Percentiles rank a stretch among this genome's conserved stretches.
Conservation (phyloP, 2,329 filamentous ascomycete species). For the Eutypa lata region DNA sequence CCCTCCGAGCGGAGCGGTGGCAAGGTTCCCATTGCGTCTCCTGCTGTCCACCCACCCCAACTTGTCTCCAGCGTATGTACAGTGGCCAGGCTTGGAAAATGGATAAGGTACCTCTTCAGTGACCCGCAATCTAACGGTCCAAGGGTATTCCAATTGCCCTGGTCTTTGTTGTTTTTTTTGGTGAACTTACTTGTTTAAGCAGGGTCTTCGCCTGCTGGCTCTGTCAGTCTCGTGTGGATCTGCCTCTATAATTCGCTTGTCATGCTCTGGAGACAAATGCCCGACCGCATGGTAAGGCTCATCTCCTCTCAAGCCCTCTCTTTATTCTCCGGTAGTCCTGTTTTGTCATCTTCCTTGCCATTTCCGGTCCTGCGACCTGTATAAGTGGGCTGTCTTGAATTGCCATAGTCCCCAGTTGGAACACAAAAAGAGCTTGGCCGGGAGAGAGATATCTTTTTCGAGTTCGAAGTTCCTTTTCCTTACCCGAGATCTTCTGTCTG, state of each 20-base stretch:
- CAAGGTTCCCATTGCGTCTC: conserved; percentile 26
- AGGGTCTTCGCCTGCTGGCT: conserved; percentile 22
- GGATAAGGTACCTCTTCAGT: conserved; percentile 1
- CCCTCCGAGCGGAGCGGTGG: conserved; percentile 30
- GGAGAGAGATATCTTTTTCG: conserved; percentile 32
- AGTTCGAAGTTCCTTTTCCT: conserved; percentile 32
- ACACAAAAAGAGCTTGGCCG: conserved; percentile 13
- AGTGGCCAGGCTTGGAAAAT: conserved; percentile 17
- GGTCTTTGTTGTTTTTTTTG: conserved; percentile 21
- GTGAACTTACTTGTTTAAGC: conserved; percentile 22
- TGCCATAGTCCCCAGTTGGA: conserved; percentile 22
- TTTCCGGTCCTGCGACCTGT: conserved; percentile 33
- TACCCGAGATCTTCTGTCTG: conserved; percentile 28
- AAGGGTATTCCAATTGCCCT: conserved; percentile 2
- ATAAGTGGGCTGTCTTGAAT: conserved; percentile 25
- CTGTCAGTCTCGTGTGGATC: conserved; percentile 25
- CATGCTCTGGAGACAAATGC: conserved; percentile 31
- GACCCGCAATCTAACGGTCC: conserved; percentile 25
- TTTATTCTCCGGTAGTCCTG: conserved; percentile 35
- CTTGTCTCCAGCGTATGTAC: conserved; percentile 9
- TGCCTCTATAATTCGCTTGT: conserved; percentile 33
- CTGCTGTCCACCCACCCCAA: conserved; percentile 14
- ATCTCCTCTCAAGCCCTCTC: conserved; percentile 38
- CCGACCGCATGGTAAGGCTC: conserved; percentile 40
- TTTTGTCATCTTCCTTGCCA: conserved; percentile 39